Conservation (phyloP, 192 early-diverging fungal genomes). For the Phlyctochytrium arcticum region DNA sequence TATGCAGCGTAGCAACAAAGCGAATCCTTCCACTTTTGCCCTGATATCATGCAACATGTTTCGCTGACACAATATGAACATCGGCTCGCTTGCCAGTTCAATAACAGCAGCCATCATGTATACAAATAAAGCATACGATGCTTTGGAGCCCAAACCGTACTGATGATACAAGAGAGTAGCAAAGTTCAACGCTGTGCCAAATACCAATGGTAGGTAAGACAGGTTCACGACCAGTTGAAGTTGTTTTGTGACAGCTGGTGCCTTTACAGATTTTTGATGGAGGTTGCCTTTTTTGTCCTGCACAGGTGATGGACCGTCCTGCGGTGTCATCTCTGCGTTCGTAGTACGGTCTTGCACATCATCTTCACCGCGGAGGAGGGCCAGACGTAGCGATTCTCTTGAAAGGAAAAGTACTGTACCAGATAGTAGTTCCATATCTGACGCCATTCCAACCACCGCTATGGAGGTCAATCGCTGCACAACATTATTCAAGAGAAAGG, state of each 20-base stretch:
- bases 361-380: conserved; percentile 26
- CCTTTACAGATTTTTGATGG: not conserved
- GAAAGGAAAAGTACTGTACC: conserved; percentile 92
- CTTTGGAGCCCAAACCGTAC: too few species aligned
- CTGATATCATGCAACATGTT: conserved; percentile 72
- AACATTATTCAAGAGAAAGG: conserved; percentile 79
- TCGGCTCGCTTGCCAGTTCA: conserved; percentile 82
- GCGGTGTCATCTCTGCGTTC: not conserved
- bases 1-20: conserved; percentile 69
- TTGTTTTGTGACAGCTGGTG: conserved; percentile 6
- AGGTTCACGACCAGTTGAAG: conserved; percentile 67
- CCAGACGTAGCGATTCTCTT: conserved; percentile 52
- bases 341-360: not conserved
- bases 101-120: conserved; percentile 73
- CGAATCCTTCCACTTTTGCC: conserved; percentile 77
- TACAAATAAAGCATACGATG: conserved; percentile 33
- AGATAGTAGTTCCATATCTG: conserved; percentile 79
- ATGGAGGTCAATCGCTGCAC: conserved; percentile 68
- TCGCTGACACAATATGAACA: conserved; percentile 71
- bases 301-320: not conserved
- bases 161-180: conserved; percentile 46
- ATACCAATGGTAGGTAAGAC: conserved; percentile 62
- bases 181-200: conserved; percentile 57
- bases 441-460: conserved; percentile 75
- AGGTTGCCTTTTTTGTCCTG: not conserved